phyloP scores from a whole-genome alignment of 768 basidiomycete genomes.

The Rhodotorula taiwanensis region DNA sequence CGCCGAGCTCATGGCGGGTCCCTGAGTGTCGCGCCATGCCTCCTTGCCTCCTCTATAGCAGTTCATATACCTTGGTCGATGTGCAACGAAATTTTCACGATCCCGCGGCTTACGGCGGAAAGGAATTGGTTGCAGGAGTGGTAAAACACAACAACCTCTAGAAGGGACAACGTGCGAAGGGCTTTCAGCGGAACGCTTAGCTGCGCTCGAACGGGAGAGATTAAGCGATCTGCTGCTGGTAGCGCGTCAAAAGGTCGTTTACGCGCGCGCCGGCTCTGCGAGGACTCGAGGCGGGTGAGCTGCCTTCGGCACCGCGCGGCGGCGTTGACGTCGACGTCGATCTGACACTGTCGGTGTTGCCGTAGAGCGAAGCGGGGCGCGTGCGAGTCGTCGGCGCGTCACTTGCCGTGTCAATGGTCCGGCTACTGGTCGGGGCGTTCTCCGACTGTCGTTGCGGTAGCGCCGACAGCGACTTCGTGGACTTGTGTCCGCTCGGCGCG shows the following conservation, averaged over 20 bases:
- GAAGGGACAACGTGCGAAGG: too few species aligned
- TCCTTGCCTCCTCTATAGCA: too few species aligned
- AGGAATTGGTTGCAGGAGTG: too few species aligned
- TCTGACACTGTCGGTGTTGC: too few species aligned
- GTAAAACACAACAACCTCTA: too few species aligned
- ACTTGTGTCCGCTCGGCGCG: not conserved
- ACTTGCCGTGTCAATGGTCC: not conserved
- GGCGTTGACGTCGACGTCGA: too few species aligned
- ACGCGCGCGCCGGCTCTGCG: slow-evolving; percentile 1
- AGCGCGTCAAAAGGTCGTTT: slow-evolving; percentile 9
- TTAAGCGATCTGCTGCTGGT: slow-evolving; percentile 11
- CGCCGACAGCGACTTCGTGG: slow-evolving; percentile 16
- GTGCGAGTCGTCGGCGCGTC: not conserved
- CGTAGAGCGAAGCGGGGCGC: not conserved
- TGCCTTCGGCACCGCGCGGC: too few species aligned
- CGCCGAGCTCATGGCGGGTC: slow-evolving; percentile 28
- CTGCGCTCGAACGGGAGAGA: too few species aligned
- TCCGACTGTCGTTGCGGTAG: not conserved
- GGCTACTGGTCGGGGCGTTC: not conserved
- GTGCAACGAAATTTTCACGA: too few species aligned
- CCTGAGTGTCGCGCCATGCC: not conserved
- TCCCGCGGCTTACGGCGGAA: too few species aligned
- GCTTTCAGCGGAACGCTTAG: too few species aligned
- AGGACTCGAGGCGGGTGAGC: not conserved
- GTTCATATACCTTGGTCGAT: too few species aligned